Evolutionary conservation across 352 stramenopile species (phyloP).

Genomic region (Thalassiosira exigua): DNA sequence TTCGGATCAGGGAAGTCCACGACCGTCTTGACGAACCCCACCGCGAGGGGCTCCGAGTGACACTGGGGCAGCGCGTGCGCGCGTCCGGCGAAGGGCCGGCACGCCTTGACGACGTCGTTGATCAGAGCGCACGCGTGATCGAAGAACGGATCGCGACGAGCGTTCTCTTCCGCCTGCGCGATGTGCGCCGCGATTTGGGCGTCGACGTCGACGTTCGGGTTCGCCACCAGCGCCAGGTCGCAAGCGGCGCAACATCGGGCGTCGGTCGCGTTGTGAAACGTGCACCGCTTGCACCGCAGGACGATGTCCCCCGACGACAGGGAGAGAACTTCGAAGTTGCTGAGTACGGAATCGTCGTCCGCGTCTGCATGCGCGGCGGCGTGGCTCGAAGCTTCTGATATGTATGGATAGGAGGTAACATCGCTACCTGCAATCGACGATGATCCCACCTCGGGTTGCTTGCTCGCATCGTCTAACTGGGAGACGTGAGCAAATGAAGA

Average conservation of each 20-base stretch:
- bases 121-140: slow-evolving; percentile 4
- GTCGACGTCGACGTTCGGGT: slow-evolving; percentile 4
- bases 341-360: not conserved
- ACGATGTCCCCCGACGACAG: not conserved
- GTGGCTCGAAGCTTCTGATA: not conserved
- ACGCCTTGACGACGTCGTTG: not conserved
- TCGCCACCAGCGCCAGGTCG: not conserved
- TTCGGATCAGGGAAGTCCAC: not conserved
- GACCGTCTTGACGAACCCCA: not conserved
- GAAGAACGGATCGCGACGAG: not conserved
- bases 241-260: not conserved
- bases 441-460: too few relatives aligned
- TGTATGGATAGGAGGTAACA: not conserved
- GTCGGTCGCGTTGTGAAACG: not conserved
- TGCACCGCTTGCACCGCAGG: not conserved
- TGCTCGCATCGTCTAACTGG: too few relatives aligned
- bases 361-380: too few relatives aligned
- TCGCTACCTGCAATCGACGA: too few relatives aligned
- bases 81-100: not conserved
- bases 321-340: slow-evolving; percentile 6
- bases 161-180: not conserved
- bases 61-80: not conserved
- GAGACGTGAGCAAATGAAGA: too few relatives aligned
- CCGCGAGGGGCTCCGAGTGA: not conserved
- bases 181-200: not conserved